phyloP scores from a whole-genome alignment of 2,329 filamentous ascomycete genomes.

The Nemania diffusa region DNA sequence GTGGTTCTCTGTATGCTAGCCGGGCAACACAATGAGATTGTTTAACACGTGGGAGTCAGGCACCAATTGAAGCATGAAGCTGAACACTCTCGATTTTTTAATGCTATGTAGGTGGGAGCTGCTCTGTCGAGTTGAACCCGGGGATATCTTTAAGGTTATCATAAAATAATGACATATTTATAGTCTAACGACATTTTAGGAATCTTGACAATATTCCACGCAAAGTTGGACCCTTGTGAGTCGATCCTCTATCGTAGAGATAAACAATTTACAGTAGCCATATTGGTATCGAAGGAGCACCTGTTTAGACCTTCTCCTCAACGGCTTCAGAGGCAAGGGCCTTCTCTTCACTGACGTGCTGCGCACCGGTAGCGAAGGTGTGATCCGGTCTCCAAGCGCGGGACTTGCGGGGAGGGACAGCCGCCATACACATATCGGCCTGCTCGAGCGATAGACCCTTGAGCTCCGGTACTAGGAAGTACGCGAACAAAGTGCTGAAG shows the following conservation, averaged over 20 bases:
- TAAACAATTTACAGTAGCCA: constrained; percentile 20
- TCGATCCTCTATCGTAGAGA: constrained; percentile 26
- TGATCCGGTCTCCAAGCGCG: constrained; percentile 50
- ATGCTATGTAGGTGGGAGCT: constrained; percentile 26
- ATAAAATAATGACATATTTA: constrained; percentile 30
- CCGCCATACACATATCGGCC: constrained; percentile 72
- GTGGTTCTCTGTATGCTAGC: background rate
- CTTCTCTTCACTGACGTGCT: constrained; percentile 45
- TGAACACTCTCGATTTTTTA: constrained; percentile 23
- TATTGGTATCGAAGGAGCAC: background rate
- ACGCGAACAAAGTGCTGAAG: constrained; percentile 65
- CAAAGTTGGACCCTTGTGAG: constrained; percentile 15
- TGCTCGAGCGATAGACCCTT: constrained; percentile 79
- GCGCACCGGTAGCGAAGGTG: constrained; percentile 50
- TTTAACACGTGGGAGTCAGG: background rate
- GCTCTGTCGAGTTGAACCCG: constrained; percentile 23
- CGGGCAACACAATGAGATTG: background rate
- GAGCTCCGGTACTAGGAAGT: constrained; percentile 74
- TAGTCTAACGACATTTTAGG: constrained; percentile 27
- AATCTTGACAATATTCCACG: constrained; percentile 28
- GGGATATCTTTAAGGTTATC: constrained; percentile 31
- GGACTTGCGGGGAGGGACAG: constrained; percentile 56
- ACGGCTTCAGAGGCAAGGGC: constrained; percentile 36
- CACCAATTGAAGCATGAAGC: background rate
- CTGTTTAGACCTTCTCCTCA: constrained; percentile 46